Conservation (phyloP, 345 rosid species). For the Capsella bursapastoris region DNA sequence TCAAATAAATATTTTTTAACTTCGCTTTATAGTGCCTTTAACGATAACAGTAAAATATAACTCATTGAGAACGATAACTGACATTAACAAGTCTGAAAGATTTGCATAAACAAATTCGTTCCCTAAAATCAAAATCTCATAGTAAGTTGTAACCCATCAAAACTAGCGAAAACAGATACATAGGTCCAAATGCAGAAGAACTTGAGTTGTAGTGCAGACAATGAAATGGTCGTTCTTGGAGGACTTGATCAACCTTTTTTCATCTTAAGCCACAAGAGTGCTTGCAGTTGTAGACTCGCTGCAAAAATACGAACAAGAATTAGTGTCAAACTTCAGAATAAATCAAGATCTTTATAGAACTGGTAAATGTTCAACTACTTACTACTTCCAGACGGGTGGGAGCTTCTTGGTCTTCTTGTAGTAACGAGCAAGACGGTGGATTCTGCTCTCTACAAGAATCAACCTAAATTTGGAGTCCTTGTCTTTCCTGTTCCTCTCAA, state of each 20-base stretch:
- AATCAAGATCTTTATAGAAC: background rate
- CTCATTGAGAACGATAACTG: background rate
- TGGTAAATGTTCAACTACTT: constrained; percentile 32
- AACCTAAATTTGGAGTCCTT: constrained; percentile 90
- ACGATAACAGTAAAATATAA: background rate
- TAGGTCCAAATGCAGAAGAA: background rate
- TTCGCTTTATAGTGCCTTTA: background rate
- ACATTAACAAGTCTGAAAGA: constrained; percentile 1
- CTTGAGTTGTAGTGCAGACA: constrained; percentile 2
- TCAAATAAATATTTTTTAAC: too few relatives aligned
- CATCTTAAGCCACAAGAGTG: constrained; percentile 63
- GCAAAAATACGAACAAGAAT: constrained; percentile 22
- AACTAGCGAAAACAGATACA: constrained; percentile 22
- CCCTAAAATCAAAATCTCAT: constrained; percentile 28
- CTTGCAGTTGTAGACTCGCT: constrained; percentile 76
- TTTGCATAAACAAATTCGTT: constrained; percentile 3
- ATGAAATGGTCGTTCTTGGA: constrained; percentile 18
- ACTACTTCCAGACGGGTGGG: constrained; percentile 96
- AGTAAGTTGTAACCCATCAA: constrained; percentile 17
- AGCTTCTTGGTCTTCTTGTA: constrained; percentile 98
- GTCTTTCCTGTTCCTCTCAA: constrained; percentile 97
- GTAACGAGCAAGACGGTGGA: constrained; percentile 91
- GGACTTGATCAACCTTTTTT: background rate
- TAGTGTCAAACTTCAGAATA: background rate
- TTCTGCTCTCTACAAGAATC: constrained; percentile 94